Percentiles rank a stretch among this genome's conserved stretches.
These are phyloP conservation scores for Pigoraptor vietnamica DNA, from an alignment of 78 protist genomes.

Conservation along the genomic window DNA sequence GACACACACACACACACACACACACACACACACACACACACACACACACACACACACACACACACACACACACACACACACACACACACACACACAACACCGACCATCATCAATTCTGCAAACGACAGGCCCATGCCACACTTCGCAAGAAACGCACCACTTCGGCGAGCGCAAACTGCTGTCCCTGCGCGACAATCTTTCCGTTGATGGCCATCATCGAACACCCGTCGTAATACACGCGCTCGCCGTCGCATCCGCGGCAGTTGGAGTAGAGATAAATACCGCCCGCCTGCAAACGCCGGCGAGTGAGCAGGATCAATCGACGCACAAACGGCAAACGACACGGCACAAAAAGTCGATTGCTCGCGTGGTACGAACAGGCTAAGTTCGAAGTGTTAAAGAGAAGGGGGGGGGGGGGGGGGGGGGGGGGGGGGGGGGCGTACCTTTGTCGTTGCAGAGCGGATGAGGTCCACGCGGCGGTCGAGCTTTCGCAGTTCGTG, in stretches of 20 bases:
- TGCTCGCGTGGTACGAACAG: too few relatives aligned
- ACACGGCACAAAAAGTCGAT: neutral
- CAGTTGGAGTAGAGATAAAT: slow-evolving; percentile 40
- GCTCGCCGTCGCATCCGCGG: slow-evolving; percentile 80
- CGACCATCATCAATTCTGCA: neutral
- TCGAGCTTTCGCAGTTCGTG: slow-evolving; percentile 77
- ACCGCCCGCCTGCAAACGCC: slow-evolving; percentile 49
- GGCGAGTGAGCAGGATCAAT: neutral
- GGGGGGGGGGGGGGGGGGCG: neutral
- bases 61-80: too few relatives aligned
- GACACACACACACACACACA: too few relatives aligned
- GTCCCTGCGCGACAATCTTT: slow-evolving; percentile 58
- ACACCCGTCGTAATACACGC: slow-evolving; percentile 83
- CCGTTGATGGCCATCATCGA: slow-evolving; percentile 69
- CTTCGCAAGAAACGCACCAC: neutral
- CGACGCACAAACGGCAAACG: neutral
- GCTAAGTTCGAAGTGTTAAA: too few relatives aligned
- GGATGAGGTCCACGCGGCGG: slow-evolving; percentile 61
- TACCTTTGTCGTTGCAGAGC: slow-evolving; percentile 44
- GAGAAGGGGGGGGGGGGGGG: too few relatives aligned
- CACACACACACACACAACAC: too few relatives aligned
- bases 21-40: too few relatives aligned
- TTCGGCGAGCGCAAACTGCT: slow-evolving; percentile 56
- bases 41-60: too few relatives aligned
- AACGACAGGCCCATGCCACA: neutral